These are phyloP conservation scores for Saccharomycopsis amapae DNA, from an alignment of 805 yeast genomes.

Conservation along the genomic window DNA sequence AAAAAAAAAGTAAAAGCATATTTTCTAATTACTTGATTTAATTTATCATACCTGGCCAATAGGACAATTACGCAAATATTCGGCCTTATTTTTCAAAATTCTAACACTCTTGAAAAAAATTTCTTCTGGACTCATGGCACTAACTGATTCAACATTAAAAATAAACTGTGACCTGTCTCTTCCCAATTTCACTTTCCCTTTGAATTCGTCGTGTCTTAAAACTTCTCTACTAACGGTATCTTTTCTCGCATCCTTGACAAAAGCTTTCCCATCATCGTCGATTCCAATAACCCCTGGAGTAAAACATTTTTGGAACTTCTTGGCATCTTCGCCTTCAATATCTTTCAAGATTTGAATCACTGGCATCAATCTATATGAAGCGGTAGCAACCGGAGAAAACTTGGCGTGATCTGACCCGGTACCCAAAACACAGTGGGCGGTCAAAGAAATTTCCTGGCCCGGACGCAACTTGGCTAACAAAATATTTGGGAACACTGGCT, in stretches of 20 bases:
- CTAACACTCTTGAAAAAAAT: constrained; percentile 87
- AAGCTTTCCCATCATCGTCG: constrained; percentile 59
- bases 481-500: constrained; percentile 81
- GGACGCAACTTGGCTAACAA: constrained; percentile 90
- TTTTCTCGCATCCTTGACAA: constrained; percentile 80
- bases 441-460: constrained; percentile 88
- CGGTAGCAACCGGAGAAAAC: constrained; percentile 95
- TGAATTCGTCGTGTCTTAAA: constrained; percentile 84
- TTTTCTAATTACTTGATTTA: not conserved
- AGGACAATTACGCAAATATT: constrained; percentile 71
- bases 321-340: constrained; percentile 69
- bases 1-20: not conserved
- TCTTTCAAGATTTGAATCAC: constrained; percentile 69
- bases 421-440: constrained; percentile 88
- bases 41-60: constrained; percentile 43
- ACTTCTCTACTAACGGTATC: constrained; percentile 98
- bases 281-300: constrained; percentile 88
- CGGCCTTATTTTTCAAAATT: constrained; percentile 78
- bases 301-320: constrained; percentile 80
- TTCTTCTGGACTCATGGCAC: constrained; percentile 96
- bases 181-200: constrained; percentile 84
- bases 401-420: constrained; percentile 95
- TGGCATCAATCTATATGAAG: constrained; percentile 90
- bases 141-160: constrained; percentile 89
- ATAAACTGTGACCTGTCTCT: constrained; percentile 89